A percentile compares a stretch with the other conserved stretches of the same genome.
These are phyloP conservation scores for Boletus mariae DNA, from an alignment of 1,284 basidiomycete genomes.

Conservation along the genomic window DNA sequence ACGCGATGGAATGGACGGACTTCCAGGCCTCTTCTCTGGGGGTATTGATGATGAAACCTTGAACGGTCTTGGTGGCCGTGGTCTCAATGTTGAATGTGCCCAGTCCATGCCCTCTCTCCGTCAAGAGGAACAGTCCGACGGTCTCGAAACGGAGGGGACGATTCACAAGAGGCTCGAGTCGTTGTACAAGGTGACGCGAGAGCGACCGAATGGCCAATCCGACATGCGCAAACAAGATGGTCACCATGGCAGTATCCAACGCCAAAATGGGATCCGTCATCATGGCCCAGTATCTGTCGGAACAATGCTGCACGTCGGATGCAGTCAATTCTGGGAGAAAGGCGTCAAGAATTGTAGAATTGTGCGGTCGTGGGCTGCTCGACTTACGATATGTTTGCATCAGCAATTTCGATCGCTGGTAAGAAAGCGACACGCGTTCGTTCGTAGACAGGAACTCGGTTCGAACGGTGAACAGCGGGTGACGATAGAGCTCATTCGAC, in stretches of 20 bases:
- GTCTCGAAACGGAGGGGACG: slow-evolving; percentile 46
- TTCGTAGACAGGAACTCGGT: slow-evolving; percentile 43
- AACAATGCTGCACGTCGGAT: slow-evolving; percentile 44
- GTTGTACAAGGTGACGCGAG: slow-evolving; percentile 42
- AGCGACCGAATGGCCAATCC: slow-evolving; percentile 50
- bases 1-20: slow-evolving; percentile 25
- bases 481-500: slow-evolving; percentile 36
- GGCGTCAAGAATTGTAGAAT: background rate
- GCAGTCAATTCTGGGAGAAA: slow-evolving; percentile 37
- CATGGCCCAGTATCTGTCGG: slow-evolving; percentile 45
- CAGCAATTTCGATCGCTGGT: slow-evolving; percentile 44
- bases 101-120: slow-evolving; percentile 61
- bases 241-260: slow-evolving; percentile 47
- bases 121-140: slow-evolving; percentile 49
- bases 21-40: slow-evolving; percentile 55
- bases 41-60: slow-evolving; percentile 52
- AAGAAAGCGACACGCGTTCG: slow-evolving; percentile 45
- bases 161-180: slow-evolving; percentile 43
- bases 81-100: slow-evolving; percentile 59
- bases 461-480: slow-evolving; percentile 44
- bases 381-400: slow-evolving; percentile 43
- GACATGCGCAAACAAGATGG: slow-evolving; percentile 45
- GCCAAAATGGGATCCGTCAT: slow-evolving; percentile 48
- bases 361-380: background rate
- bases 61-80: slow-evolving; percentile 47